phyloP scores from a whole-genome alignment of 2,329 filamentous ascomycete genomes.

The Pseudogymnoascus destructans region DNA sequence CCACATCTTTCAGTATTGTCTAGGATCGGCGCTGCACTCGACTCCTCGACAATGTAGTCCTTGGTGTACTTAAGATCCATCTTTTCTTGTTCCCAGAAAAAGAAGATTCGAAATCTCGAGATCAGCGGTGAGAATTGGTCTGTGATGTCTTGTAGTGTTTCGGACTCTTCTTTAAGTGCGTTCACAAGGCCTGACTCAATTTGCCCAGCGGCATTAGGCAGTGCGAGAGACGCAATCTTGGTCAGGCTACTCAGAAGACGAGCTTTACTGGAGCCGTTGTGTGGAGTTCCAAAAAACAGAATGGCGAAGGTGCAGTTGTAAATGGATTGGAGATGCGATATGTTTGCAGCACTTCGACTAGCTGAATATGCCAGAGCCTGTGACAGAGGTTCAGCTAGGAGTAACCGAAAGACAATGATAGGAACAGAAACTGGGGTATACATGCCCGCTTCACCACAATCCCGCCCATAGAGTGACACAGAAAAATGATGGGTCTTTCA shows the following conservation, averaged over 20 bases:
- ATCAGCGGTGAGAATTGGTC: slow-evolving; percentile 29
- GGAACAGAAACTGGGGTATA: not conserved
- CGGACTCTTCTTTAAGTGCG: slow-evolving; percentile 36
- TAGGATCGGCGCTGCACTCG: slow-evolving; percentile 48
- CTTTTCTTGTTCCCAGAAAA: slow-evolving; percentile 30
- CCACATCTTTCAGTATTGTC: slow-evolving; percentile 27
- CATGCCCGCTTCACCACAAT: slow-evolving; percentile 29
- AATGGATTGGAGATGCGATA: slow-evolving; percentile 27
- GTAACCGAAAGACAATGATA: not conserved
- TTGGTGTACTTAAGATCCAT: slow-evolving; percentile 29
- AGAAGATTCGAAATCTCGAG: slow-evolving; percentile 27
- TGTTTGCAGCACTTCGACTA: slow-evolving; percentile 16
- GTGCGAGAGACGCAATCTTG: slow-evolving; percentile 22
- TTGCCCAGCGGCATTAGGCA: slow-evolving; percentile 20
- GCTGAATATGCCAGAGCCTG: slow-evolving; percentile 28
- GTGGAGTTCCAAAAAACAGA: slow-evolving; percentile 29
- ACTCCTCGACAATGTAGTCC: slow-evolving; percentile 51
- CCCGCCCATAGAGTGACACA: slow-evolving; percentile 31
- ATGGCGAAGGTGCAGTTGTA: slow-evolving; percentile 28
- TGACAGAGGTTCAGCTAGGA: not conserved
- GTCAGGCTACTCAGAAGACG: slow-evolving; percentile 18
- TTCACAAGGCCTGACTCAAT: slow-evolving; percentile 35
- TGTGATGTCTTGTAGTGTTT: slow-evolving; percentile 29
- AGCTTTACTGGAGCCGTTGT: slow-evolving; percentile 27
- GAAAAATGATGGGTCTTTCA: slow-evolving; percentile 28